Conservation (phyloP, 352 stramenopile species). For the Thraustochytrium striatum region DNA sequence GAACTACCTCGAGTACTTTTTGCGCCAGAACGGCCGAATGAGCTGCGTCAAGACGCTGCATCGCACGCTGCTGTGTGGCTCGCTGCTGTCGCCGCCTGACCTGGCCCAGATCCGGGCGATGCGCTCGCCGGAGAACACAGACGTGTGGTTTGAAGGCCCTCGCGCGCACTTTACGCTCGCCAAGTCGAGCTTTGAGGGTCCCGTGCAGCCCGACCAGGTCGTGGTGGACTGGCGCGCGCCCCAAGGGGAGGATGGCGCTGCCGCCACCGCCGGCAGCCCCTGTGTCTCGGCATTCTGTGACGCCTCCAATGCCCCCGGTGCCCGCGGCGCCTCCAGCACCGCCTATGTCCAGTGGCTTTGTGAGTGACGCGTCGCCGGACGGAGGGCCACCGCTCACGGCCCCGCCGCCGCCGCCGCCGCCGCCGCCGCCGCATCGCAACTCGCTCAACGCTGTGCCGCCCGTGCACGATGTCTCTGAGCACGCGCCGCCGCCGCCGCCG, state of each 20-base stretch:
- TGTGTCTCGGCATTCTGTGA: neutral
- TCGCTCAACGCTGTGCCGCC: neutral
- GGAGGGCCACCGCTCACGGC: neutral
- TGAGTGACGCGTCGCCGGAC: too few relatives aligned
- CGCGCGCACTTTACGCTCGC: conserved; percentile 2
- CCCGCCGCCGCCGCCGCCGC: neutral
- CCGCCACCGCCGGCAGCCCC: neutral
- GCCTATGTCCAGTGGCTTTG: too few relatives aligned
- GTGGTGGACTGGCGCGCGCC: conserved; percentile 9
- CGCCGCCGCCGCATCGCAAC: neutral
- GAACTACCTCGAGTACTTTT: conserved; percentile 61
- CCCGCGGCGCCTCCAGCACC: neutral
- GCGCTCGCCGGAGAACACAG: conserved; percentile 5
- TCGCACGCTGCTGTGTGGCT: conserved; percentile 24
- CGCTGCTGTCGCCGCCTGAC: neutral
- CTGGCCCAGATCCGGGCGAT: neutral
- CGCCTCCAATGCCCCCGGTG: neutral
- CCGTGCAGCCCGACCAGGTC: conserved; percentile 23
- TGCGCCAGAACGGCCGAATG: conserved; percentile 51
- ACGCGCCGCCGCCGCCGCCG: neutral
- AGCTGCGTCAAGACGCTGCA: conserved; percentile 18
- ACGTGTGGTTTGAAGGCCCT: conserved; percentile 43
- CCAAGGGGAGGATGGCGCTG: neutral
- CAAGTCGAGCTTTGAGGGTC: conserved; percentile 11
- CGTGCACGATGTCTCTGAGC: neutral